Evolutionary conservation across 2,329 filamentous ascomycete species (phyloP).

Genomic region (Fusarium buharicum): DNA sequence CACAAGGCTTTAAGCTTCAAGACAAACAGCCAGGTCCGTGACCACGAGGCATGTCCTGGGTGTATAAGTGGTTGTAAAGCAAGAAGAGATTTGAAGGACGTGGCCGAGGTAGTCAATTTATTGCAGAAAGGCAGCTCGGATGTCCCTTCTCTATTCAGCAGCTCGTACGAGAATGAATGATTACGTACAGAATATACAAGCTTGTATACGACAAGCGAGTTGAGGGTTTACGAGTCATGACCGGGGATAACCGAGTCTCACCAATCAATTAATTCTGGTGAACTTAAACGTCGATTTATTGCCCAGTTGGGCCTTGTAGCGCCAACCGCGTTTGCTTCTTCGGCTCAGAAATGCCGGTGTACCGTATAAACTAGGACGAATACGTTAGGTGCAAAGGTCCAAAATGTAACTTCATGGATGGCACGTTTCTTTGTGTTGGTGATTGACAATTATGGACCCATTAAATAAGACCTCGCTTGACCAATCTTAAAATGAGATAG

Average conservation of each 20-base stretch:
- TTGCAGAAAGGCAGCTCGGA: too few species aligned
- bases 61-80: slow-evolving; percentile 1
- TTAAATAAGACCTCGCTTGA: background rate
- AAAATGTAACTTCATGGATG: background rate
- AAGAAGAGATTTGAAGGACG: background rate
- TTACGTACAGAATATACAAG: slow-evolving; percentile 20
- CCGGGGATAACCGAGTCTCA: slow-evolving; percentile 12
- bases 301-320: slow-evolving; percentile 28
- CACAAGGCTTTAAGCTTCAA: slow-evolving; percentile 19
- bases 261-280: slow-evolving; percentile 10
- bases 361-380: slow-evolving; percentile 14
- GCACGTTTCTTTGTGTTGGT: background rate
- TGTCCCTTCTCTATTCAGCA: slow-evolving; percentile 7
- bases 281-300: slow-evolving; percentile 29
- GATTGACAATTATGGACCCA: background rate
- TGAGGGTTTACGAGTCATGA: background rate
- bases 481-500: too few species aligned
- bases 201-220: background rate
- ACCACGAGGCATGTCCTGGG: background rate
- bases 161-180: slow-evolving; percentile 10
- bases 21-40: background rate
- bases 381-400: slow-evolving; percentile 14
- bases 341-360: slow-evolving; percentile 37
- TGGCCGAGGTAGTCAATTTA: background rate
- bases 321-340: slow-evolving; percentile 15